phyloP scores from a whole-genome alignment of 805 yeast species.

The Candida insectorum region DNA sequence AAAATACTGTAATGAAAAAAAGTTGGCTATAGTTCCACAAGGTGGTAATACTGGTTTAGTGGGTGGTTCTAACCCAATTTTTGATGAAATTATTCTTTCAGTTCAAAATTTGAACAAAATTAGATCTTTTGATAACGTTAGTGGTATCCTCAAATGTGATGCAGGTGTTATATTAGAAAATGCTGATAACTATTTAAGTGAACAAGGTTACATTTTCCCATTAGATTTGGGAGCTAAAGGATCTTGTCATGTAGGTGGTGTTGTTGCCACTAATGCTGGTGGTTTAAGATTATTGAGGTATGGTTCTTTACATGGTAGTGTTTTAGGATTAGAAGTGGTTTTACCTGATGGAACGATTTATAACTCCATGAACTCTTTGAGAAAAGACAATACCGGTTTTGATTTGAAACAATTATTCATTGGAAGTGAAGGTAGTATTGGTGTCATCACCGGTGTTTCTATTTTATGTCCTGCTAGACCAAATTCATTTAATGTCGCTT shows the following conservation, averaged over 20 bases:
- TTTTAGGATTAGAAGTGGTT: constrained; percentile 89
- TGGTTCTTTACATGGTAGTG: constrained; percentile 91
- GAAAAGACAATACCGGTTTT: constrained; percentile 95
- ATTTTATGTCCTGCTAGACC: constrained; percentile 89
- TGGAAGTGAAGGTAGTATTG: constrained; percentile 92
- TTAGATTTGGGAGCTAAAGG: constrained; percentile 96
- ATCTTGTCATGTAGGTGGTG: constrained; percentile 93
- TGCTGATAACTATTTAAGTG: constrained; percentile 76
- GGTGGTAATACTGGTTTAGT: constrained; percentile 97
- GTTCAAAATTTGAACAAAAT: constrained; percentile 70
- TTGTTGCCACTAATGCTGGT: constrained; percentile 94
- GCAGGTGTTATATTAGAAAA: constrained; percentile 86
- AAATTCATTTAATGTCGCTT: constrained; percentile 79
- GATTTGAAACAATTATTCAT: constrained; percentile 89
- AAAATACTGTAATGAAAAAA: constrained; percentile 73
- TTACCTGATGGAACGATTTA: constrained; percentile 83
- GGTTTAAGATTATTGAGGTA: constrained; percentile 84
- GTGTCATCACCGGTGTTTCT: constrained; percentile 86
- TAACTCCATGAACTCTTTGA: constrained; percentile 75
- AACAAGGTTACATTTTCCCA: constrained; percentile 87
- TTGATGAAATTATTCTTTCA: constrained; percentile 82
- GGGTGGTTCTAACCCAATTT: constrained; percentile 90
- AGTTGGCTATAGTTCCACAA: constrained; percentile 88
- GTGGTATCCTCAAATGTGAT: constrained; percentile 85
- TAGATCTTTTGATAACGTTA: constrained; percentile 73